Conservation (phyloP, 1,284 basidiomycete genomes). For the Trametes polyzona region DNA sequence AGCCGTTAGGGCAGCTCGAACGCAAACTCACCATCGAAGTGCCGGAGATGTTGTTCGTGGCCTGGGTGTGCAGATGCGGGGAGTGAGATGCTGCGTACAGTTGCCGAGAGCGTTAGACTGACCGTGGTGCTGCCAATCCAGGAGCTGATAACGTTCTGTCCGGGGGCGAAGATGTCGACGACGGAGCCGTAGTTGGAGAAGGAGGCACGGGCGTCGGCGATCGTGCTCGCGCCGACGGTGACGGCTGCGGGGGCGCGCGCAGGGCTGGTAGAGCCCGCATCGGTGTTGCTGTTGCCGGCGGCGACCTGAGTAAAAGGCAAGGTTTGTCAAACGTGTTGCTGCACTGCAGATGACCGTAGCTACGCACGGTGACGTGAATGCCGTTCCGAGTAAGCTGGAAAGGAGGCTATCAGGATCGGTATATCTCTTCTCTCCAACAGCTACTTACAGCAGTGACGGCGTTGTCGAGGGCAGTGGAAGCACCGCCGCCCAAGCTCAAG, state of each 20-base stretch:
- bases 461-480: slow-evolving; percentile 63
- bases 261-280: slow-evolving; percentile 35
- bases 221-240: slow-evolving; percentile 66
- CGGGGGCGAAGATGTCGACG: slow-evolving; percentile 43
- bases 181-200: slow-evolving; percentile 42
- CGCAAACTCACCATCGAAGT: slow-evolving; percentile 34
- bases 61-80: slow-evolving; percentile 3
- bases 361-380: slow-evolving; percentile 36
- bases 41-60: slow-evolving; percentile 37
- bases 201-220: slow-evolving; percentile 47
- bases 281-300: slow-evolving; percentile 36
- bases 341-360: too few relatives aligned
- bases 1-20: neutral
- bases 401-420: neutral
- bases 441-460: slow-evolving; percentile 48
- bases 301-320: slow-evolving; percentile 6
- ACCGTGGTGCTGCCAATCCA: slow-evolving; percentile 38
- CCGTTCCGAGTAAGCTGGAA: slow-evolving; percentile 31
- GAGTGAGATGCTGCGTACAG: neutral
- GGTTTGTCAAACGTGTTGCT: neutral
- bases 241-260: slow-evolving; percentile 52
- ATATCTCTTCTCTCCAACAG: neutral
- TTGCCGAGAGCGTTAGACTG: neutral
- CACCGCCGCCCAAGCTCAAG: slow-evolving; percentile 74
- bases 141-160: slow-evolving; percentile 38